Evolutionary conservation across 139 green algal species (phyloP).

Genomic region (Ettlia oleoabundans): DNA sequence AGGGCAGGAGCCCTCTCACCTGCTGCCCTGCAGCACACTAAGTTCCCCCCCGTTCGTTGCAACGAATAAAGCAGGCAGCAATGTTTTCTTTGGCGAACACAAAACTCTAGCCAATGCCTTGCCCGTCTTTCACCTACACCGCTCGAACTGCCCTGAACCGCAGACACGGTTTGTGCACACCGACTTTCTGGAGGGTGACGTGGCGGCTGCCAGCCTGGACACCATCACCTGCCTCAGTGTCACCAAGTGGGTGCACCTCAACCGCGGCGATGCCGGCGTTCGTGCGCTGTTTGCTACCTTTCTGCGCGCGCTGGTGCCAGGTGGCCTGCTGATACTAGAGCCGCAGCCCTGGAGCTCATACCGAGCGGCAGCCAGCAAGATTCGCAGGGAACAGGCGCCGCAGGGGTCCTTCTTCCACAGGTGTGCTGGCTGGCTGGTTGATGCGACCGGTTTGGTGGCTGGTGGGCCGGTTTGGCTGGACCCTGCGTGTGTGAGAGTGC

Average conservation of each 20-base stretch:
- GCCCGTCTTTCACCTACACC: too few species aligned
- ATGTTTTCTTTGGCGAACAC: too few species aligned
- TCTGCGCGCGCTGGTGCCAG: conserved; percentile 51
- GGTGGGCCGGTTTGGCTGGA: too few species aligned
- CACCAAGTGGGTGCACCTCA: conserved; percentile 96
- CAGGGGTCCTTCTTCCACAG: conserved; percentile 26
- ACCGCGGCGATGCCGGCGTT: conserved; percentile 85
- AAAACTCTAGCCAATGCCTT: too few species aligned
- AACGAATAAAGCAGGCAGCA: not conserved
- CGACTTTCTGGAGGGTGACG: conserved; percentile 32
- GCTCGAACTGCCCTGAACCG: too few species aligned
- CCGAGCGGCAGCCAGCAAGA: conserved; percentile 67
- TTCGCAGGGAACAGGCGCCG: conserved; percentile 10
- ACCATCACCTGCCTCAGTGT: conserved; percentile 57
- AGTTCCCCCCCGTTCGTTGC: not conserved
- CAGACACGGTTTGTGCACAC: conserved; percentile 43
- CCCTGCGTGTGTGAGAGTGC: too few species aligned
- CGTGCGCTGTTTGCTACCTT: conserved; percentile 70
- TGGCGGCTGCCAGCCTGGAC: conserved; percentile 29
- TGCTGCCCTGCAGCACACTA: too few species aligned
- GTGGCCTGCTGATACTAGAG: conserved; percentile 88
- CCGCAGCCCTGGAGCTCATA: conserved; percentile 93
- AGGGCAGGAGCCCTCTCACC: too few species aligned
- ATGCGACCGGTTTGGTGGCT: not conserved
- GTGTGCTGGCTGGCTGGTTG: not conserved